These are phyloP conservation scores for Mortierella sp. DNA, from an alignment of 371 early-diverging fungal species.

Conservation along the genomic window DNA sequence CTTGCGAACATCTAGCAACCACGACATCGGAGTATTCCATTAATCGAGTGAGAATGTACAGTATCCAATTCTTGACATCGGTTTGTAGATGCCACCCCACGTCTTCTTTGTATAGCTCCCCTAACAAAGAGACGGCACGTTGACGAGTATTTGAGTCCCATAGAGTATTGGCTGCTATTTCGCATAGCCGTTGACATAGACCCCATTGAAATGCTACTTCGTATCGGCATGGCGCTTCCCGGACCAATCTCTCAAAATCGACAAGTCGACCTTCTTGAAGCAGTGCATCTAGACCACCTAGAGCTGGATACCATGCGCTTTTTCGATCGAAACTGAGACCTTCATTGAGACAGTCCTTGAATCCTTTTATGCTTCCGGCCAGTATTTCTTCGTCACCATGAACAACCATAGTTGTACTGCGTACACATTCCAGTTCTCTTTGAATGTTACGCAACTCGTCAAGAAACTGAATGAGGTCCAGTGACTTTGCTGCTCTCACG, in stretches of 20 bases:
- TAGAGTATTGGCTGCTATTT: constrained; percentile 10
- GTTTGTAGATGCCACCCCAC: constrained; percentile 3
- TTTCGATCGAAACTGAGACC: neutral
- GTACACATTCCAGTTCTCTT: neutral
- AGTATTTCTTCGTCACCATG: neutral
- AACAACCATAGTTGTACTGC: neutral
- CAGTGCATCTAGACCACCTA: constrained; percentile 5
- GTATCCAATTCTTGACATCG: constrained; percentile 14
- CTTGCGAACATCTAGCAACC: neutral
- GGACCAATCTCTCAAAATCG: too few relatives aligned
- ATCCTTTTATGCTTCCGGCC: neutral
- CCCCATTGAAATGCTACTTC: constrained; percentile 15
- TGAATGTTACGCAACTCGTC: neutral
- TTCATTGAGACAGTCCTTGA: neutral
- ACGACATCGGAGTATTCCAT: neutral
- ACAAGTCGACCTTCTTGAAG: neutral
- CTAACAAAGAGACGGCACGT: neutral
- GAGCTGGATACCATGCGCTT: constrained; percentile 21
- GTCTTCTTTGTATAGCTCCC: constrained; percentile 4
- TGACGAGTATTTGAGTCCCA: constrained; percentile 15
- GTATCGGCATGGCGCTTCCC: neutral
- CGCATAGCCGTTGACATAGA: constrained; percentile 21
- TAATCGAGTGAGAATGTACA: constrained; percentile 11
- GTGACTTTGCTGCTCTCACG: neutral
- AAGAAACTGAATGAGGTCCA: neutral